Evolutionary conservation across 805 yeast genomes (phyloP).

Genomic region (Saccharomycopsis guyanensis): DNA sequence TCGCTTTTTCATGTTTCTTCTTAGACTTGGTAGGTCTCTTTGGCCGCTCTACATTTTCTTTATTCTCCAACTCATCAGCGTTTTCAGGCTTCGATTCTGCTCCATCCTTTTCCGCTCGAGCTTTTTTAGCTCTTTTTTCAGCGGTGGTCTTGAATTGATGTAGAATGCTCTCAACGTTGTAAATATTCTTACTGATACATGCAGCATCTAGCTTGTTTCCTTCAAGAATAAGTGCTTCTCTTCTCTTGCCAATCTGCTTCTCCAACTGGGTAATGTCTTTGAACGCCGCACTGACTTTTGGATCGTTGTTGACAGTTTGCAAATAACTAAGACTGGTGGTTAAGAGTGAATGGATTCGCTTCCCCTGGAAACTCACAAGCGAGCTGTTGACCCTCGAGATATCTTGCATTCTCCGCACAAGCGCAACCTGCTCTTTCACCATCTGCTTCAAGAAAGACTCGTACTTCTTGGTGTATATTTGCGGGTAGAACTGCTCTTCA

Average conservation of each 20-base stretch:
- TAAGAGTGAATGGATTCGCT: slow-evolving; percentile 6
- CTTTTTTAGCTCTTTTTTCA: background rate
- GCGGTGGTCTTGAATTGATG: background rate
- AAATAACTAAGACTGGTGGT: slow-evolving; percentile 2
- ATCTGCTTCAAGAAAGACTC: slow-evolving; percentile 2
- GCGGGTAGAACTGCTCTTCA: slow-evolving; percentile 17
- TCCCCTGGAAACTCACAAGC: slow-evolving; percentile 10
- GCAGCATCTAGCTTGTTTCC: background rate
- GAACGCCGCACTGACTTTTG: background rate
- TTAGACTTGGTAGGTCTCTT: too few species aligned
- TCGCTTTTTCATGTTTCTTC: background rate
- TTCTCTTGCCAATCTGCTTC: background rate
- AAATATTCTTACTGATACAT: background rate
- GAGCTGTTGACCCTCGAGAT: background rate
- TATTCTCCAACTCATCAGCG: background rate
- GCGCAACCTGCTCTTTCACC: background rate
- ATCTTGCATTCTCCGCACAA: background rate
- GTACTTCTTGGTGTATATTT: slow-evolving; percentile 12
- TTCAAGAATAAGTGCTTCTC: background rate
- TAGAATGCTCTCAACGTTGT: background rate
- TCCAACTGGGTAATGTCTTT: slow-evolving; percentile 1
- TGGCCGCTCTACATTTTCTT: too few species aligned
- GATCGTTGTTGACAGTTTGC: background rate
- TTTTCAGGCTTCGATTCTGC: background rate
- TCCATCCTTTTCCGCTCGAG: too few species aligned